These are phyloP conservation scores for Cyberlindnera subsufficiens DNA, from an alignment of 805 yeast genomes.

Conservation along the genomic window DNA sequence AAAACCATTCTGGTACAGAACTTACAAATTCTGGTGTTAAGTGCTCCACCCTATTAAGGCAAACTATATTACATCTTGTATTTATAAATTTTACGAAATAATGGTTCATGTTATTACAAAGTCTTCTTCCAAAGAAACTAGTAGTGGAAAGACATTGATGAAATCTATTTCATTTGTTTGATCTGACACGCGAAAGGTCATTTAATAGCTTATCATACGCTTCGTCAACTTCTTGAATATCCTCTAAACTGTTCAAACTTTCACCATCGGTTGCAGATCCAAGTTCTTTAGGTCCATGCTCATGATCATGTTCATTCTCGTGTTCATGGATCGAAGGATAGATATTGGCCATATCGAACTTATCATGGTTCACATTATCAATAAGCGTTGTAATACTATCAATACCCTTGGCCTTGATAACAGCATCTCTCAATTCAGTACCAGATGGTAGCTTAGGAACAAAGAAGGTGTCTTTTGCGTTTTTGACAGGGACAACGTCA, in stretches of 20 bases:
- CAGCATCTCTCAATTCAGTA: conserved; percentile 42
- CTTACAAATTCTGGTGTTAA: conserved; percentile 53
- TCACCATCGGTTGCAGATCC: conserved; percentile 1
- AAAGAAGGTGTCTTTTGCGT: conserved; percentile 11
- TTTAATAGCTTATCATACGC: conserved; percentile 68
- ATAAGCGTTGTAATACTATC: conserved; percentile 64
- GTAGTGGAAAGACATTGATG: neutral
- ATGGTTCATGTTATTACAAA: conserved; percentile 1
- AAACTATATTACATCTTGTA: neutral
- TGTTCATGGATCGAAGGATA: conserved; percentile 27
- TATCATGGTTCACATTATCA: conserved; percentile 52
- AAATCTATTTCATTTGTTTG: conserved; percentile 30
- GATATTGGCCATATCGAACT: conserved; percentile 44
- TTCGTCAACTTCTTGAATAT: conserved; percentile 51
- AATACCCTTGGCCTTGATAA: conserved; percentile 71
- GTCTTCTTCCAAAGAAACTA: neutral
- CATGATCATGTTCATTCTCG: neutral
- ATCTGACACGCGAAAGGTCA: conserved; percentile 59
- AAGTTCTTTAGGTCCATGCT: neutral
- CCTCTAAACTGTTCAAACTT: conserved; percentile 8
- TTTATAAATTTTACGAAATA: neutral
- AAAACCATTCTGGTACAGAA: conserved; percentile 41
- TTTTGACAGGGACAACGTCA: conserved; percentile 8
- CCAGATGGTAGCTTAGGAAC: conserved; percentile 39
- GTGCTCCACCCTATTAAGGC: conserved; percentile 16